Conservation (phyloP, 129 eudicot genomes). For the Saussurea involucrata region DNA sequence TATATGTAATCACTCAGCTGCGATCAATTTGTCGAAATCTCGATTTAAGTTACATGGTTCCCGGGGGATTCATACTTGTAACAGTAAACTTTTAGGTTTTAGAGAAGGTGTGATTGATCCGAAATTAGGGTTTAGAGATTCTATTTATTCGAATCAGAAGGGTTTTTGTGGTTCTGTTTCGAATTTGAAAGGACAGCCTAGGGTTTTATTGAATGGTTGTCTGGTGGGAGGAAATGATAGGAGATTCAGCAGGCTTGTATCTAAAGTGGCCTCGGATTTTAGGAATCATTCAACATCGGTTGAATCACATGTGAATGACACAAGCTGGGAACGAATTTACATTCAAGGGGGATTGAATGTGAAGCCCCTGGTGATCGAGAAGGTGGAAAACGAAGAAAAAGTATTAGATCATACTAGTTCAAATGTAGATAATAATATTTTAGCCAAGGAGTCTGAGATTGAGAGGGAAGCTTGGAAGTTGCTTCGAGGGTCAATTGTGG, state of each 20-base stretch:
- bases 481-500: constrained; percentile 64
- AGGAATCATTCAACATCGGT: constrained; percentile 68
- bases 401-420: constrained; percentile 17
- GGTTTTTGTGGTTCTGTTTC: constrained; percentile 63
- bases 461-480: constrained; percentile 85
- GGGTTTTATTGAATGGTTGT: constrained; percentile 41
- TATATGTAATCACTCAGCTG: constrained; percentile 22
- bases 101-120: constrained; percentile 31
- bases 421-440: constrained; percentile 29
- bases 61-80: constrained; percentile 22
- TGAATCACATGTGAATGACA: constrained; percentile 53
- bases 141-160: constrained; percentile 47
- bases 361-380: constrained; percentile 60
- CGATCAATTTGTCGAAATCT: constrained; percentile 51
- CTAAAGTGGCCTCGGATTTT: constrained; percentile 68
- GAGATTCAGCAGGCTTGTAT: constrained; percentile 34
- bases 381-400: constrained; percentile 29
- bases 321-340: constrained; percentile 61
- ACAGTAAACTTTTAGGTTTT: constrained; percentile 32
- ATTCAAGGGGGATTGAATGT: constrained; percentile 71
- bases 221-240: constrained; percentile 24
- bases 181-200: constrained; percentile 52
- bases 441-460: constrained; percentile 46
- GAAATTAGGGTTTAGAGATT: constrained; percentile 47
- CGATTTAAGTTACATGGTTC: constrained; percentile 24